Conservation (phyloP, 345 rosid species). For the Salix suchowensis region DNA sequence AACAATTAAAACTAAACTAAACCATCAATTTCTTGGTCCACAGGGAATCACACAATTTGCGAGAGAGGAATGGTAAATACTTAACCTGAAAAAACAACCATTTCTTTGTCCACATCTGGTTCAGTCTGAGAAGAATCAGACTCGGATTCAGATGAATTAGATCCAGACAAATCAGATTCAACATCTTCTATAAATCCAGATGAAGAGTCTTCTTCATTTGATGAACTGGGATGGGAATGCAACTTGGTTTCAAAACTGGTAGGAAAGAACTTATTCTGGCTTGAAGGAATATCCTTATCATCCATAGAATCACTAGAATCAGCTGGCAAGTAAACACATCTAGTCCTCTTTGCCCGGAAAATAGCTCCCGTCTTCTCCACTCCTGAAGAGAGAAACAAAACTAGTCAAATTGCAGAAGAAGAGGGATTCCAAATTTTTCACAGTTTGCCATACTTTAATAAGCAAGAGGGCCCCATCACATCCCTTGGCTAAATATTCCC, state of each 20-base stretch:
- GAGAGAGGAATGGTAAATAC: neutral
- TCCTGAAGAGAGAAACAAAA: slow-evolving; percentile 48
- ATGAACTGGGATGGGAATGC: slow-evolving; percentile 35
- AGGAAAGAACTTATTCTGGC: slow-evolving; percentile 40
- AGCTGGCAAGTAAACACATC: slow-evolving; percentile 42
- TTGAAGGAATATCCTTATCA: slow-evolving; percentile 45
- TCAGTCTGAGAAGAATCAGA: slow-evolving; percentile 87
- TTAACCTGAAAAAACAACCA: slow-evolving; percentile 63
- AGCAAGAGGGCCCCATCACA: slow-evolving; percentile 11
- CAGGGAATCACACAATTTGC: neutral
- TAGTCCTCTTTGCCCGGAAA: slow-evolving; percentile 62
- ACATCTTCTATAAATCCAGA: slow-evolving; percentile 51
- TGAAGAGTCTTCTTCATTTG: slow-evolving; percentile 42
- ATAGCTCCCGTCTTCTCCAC: slow-evolving; percentile 41
- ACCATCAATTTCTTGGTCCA: neutral
- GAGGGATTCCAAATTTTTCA: slow-evolving; percentile 12
- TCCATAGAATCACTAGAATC: slow-evolving; percentile 47
- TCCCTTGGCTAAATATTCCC: slow-evolving; percentile 20
- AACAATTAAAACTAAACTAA: neutral
- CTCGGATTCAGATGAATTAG: slow-evolving; percentile 43
- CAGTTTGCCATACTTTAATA: slow-evolving; percentile 18
- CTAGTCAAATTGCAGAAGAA: slow-evolving; percentile 24
- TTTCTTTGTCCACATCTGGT: slow-evolving; percentile 66
- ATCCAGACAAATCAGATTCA: slow-evolving; percentile 57
- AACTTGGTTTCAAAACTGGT: slow-evolving; percentile 38